A percentile compares a stretch with the other conserved stretches of the same genome.
These are phyloP conservation scores for Sporothrix variecibatus DNA, from an alignment of 2,329 filamentous ascomycete species.

Conservation along the genomic window DNA sequence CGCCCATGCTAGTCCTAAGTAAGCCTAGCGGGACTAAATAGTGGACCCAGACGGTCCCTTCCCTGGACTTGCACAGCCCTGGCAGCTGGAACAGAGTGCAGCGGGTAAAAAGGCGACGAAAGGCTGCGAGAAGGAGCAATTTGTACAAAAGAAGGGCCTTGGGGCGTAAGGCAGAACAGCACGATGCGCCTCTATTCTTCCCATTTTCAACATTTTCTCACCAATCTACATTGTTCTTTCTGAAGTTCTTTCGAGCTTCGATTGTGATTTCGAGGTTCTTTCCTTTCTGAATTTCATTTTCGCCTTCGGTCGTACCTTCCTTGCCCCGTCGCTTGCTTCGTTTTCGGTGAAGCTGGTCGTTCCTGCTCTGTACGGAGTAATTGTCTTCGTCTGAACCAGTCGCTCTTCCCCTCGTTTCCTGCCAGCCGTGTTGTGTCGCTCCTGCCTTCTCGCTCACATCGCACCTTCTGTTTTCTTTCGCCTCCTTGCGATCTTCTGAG, in stretches of 20 bases:
- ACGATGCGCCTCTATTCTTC: not conserved
- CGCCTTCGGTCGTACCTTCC: not conserved
- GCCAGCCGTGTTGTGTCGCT: not conserved
- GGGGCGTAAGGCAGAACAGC: slow-evolving; percentile 15
- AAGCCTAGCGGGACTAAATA: not conserved
- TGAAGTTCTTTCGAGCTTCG: not conserved
- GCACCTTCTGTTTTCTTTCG: not conserved
- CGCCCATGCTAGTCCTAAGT: not conserved
- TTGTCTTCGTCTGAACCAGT: not conserved
- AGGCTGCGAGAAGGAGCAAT: not conserved
- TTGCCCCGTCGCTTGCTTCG: not conserved
- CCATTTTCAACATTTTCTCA: not conserved
- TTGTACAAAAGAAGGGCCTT: slow-evolving; percentile 10
- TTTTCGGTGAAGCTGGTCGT: not conserved
- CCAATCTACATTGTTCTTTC: not conserved
- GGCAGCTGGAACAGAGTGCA: not conserved
- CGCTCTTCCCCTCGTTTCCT: not conserved
- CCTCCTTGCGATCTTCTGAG: not conserved
- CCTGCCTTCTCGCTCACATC: not conserved
- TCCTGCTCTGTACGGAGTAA: not conserved
- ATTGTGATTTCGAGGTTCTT: not conserved
- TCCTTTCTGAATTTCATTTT: not conserved
- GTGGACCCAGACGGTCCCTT: not conserved
- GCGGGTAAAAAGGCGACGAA: slow-evolving; percentile 11
- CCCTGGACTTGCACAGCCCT: slow-evolving; percentile 3